Percentiles rank a stretch among this genome's conserved stretches.
Evolutionary conservation across 768 basidiomycete species (phyloP).

Genomic region (Psilocybe cyanescens): DNA sequence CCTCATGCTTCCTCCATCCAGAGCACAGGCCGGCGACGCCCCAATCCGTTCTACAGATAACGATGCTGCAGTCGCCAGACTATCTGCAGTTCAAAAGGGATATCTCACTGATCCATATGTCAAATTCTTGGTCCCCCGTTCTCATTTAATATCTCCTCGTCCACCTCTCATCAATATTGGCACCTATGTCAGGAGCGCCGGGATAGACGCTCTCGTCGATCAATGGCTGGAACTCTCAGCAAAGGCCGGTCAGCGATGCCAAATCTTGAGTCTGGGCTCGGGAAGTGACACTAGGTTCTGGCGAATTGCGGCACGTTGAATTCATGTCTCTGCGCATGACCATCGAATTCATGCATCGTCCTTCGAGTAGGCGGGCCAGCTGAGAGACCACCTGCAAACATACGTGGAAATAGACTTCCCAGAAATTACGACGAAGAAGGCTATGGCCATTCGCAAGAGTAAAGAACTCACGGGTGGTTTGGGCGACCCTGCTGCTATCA

Average conservation of each 20-base stretch:
- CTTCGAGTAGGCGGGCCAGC: slow-evolving; percentile 57
- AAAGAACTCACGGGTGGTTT: slow-evolving; percentile 55
- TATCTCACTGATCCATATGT: slow-evolving; percentile 84
- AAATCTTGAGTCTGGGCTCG: slow-evolving; percentile 93
- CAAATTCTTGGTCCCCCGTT: slow-evolving; percentile 64
- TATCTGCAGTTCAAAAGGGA: slow-evolving; percentile 82
- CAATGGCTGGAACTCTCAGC: slow-evolving; percentile 58
- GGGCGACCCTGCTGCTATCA: slow-evolving; percentile 47
- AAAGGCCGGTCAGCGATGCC: slow-evolving; percentile 53
- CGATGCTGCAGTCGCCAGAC: slow-evolving; percentile 82
- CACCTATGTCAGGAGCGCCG: slow-evolving; percentile 83
- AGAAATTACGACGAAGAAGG: slow-evolving; percentile 83
- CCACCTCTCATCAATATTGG: slow-evolving; percentile 96
- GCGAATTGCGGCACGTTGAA: slow-evolving; percentile 75
- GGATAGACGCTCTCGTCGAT: slow-evolving; percentile 77
- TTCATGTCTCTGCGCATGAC: slow-evolving; percentile 16
- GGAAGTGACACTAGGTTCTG: slow-evolving; percentile 97
- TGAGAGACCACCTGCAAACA: slow-evolving; percentile 48
- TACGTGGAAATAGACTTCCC: slow-evolving; percentile 95
- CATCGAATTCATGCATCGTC: slow-evolving; percentile 17
- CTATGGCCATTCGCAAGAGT: slow-evolving; percentile 76
- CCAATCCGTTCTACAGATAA: slow-evolving; percentile 79
- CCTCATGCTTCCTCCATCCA: slow-evolving; percentile 14
- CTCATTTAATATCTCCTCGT: slow-evolving; percentile 61
- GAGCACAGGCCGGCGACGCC: slow-evolving; percentile 42